Evolutionary conservation across 805 yeast species (phyloP).

Genomic region (Isabelozyma gotoi): DNA sequence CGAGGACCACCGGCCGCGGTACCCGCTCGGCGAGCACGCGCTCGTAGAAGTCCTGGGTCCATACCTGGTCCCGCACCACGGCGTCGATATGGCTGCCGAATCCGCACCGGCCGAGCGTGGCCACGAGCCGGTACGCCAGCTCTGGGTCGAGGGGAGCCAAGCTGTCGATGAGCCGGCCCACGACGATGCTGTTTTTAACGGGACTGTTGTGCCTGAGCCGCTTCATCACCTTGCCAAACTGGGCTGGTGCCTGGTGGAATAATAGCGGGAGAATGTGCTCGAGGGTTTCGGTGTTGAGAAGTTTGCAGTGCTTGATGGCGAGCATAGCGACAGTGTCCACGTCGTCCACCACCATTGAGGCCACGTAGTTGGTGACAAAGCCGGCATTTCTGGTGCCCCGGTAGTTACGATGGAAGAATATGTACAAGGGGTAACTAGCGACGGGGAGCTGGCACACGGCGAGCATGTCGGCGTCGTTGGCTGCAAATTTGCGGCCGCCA

Average conservation of each 20-base stretch:
- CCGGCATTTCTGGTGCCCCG: neutral
- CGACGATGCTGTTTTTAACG: neutral
- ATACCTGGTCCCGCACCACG: too few relatives aligned
- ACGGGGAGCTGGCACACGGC: neutral
- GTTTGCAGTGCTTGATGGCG: neutral
- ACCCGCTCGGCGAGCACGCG: too few relatives aligned
- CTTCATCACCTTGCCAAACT: neutral
- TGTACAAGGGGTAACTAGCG: neutral
- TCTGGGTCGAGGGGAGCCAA: neutral
- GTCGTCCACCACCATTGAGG: neutral
- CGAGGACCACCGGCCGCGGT: too few relatives aligned
- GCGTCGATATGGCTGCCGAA: neutral
- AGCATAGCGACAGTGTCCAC: neutral
- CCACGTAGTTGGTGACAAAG: neutral
- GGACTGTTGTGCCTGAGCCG: neutral
- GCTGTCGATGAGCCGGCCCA: neutral
- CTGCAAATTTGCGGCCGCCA: neutral
- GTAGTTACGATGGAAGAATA: slow-evolving; percentile 1
- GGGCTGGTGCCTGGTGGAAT: neutral
- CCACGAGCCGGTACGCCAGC: neutral
- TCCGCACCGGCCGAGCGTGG: neutral
- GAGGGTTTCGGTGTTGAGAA: neutral
- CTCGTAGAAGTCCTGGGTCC: too few relatives aligned
- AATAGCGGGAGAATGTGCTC: neutral
- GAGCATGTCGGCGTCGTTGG: neutral